Base-by-base conservation (phyloP, 2,329 filamentous ascomycete genomes). In the Colletotrichum zoysiae region DNA sequence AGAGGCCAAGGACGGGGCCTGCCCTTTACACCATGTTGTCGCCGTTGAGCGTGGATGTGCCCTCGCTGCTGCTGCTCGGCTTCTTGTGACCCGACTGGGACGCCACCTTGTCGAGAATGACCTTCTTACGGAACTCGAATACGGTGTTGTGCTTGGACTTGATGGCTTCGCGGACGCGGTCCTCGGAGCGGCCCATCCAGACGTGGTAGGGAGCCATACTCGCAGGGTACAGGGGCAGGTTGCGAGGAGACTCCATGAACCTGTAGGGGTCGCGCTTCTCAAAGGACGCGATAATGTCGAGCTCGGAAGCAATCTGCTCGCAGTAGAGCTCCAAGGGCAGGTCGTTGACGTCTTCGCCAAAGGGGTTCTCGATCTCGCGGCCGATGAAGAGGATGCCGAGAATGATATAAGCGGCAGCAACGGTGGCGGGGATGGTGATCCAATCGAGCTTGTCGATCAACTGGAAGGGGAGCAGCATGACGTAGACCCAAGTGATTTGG, bases 401-500 rank as follows among this genome's bases (percentile, higher is more conserved):
- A 79, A 96, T 95, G 75, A 96, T 95, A 81, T 95, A 95, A 3
- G 92, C 90, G 3, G 91, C 91, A 5, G 85, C 86, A 20, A 95
- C 84, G 56, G 91, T 92, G 44, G 90, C 93, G 0, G 93, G 93
- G 74, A 96, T 95, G 16, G 93, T 91, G 74, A 95, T 86, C 91
- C 92, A 96, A 9, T 81, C 76, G 1, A 97, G 88, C 3, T 82
- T 79, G 0, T 80, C 78, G 78, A 89, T 88, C 8, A 97, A 89
- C 82, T 97, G 94, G 86, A 96, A 96, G 7, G 94, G 94, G 1
- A 97, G 87, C 42, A 94, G 86, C 76, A 94, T 83, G 65, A 96
- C 90, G 82, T 96, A 97, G 63, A 95, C 88, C 90, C 93, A 95
- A 42, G 94, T 94, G 78, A 96, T 95, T 79, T 97, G 94, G 26